Evolutionary conservation across 108 stramenopile genomes (phyloP).

Genomic region (Pseudonitzschia multiseries): DNA sequence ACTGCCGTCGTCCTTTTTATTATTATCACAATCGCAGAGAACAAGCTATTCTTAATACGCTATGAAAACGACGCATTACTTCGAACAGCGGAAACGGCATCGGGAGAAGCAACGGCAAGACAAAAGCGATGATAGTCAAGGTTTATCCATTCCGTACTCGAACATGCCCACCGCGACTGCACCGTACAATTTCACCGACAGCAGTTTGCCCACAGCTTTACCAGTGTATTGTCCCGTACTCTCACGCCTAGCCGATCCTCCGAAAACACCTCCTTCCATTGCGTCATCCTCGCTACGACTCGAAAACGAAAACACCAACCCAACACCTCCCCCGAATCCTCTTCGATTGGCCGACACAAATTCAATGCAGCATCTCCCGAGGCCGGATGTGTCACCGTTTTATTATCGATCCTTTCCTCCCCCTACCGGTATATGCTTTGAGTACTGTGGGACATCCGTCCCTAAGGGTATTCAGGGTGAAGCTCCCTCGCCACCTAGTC

Average conservation of each 20-base stretch:
- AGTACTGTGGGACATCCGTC: conserved; percentile 55
- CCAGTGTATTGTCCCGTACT: background rate
- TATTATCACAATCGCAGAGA: background rate
- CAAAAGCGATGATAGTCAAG: background rate
- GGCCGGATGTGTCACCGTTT: background rate
- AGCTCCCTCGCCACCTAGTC: conserved; percentile 51
- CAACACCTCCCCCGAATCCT: conserved; percentile 16
- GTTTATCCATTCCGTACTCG: background rate
- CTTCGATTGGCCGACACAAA: conserved; percentile 8
- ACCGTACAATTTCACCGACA: too few relatives aligned
- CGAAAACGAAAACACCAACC: background rate
- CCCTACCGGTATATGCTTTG: background rate
- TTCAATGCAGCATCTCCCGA: background rate
- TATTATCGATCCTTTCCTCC: background rate
- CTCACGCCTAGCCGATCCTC: background rate
- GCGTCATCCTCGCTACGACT: background rate
- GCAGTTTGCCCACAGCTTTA: background rate
- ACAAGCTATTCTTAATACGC: background rate
- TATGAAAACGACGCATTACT: background rate
- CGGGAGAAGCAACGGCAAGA: background rate
- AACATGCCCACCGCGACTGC: too few relatives aligned
- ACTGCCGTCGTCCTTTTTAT: background rate
- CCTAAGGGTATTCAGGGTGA: conserved; percentile 50
- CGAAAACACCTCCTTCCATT: conserved; percentile 10
- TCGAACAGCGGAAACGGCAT: background rate